These are phyloP conservation scores for Tagetes patula DNA, from an alignment of 129 eudicot species.

Conservation along the genomic window DNA sequence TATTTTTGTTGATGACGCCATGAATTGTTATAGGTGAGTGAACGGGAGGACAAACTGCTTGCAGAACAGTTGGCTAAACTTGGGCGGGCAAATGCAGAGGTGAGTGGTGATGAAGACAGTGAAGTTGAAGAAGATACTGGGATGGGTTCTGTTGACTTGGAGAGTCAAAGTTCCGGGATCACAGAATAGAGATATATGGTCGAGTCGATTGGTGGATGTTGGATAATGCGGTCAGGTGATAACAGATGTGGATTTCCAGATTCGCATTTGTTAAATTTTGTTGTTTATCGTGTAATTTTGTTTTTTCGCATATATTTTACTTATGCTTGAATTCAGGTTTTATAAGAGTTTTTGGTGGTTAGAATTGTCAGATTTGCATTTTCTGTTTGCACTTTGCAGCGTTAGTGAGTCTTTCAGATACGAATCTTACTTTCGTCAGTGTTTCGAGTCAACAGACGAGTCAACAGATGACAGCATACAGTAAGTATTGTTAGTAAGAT, in stretches of 20 bases:
- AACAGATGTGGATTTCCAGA: conserved; percentile 15
- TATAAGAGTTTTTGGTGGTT: conserved; percentile 24
- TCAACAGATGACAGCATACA: no score
- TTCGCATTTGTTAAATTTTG: conserved; percentile 28
- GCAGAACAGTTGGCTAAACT: conserved; percentile 60
- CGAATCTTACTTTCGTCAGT: no score
- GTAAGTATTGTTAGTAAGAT: no score
- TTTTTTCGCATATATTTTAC: conserved; percentile 9
- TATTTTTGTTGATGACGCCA: not conserved
- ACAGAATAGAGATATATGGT: conserved; percentile 33
- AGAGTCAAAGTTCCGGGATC: conserved; percentile 44
- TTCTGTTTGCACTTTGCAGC: not conserved
- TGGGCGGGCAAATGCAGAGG: conserved; percentile 51
- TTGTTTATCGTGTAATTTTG: conserved; percentile 12
- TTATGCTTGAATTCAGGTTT: conserved; percentile 11
- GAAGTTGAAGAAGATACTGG: conserved; percentile 68
- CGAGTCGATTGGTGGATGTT: conserved; percentile 6
- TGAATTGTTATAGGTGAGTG: conserved; percentile 57
- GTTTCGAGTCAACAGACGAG: no score
- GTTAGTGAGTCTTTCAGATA: not conserved
- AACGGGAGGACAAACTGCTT: conserved; percentile 67
- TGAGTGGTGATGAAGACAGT: conserved; percentile 65
- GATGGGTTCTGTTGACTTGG: conserved; percentile 68
- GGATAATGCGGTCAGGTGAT: conserved; percentile 19
- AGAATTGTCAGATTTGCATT: not conserved